phyloP scores from a whole-genome alignment of 1,284 basidiomycete species.

The Malassezia restricta region DNA sequence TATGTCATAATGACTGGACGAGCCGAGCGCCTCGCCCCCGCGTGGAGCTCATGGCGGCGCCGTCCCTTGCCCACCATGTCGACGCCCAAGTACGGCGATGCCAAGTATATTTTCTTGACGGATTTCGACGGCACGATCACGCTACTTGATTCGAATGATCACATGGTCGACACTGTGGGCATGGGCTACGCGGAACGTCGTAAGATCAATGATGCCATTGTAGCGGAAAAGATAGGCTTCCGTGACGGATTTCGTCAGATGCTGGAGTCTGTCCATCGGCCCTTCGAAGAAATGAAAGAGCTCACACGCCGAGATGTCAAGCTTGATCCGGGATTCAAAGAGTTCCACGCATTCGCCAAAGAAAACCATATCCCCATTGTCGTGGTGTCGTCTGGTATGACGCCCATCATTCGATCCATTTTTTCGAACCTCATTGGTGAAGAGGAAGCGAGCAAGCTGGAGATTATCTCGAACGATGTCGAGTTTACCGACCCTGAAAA shows the following conservation, averaged over 20 bases:
- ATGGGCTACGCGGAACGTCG: constrained; percentile 45
- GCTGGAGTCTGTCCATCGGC: constrained; percentile 39
- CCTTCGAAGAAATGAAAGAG: constrained; percentile 41
- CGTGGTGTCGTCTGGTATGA: constrained; percentile 44
- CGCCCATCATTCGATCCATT: constrained; percentile 42
- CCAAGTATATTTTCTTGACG: constrained; percentile 42
- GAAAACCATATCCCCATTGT: constrained; percentile 42
- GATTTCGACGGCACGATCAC: constrained; percentile 44
- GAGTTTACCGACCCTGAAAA: constrained; percentile 42
- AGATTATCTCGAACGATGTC: constrained; percentile 44
- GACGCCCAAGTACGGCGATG: constrained; percentile 32
- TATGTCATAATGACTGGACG: too few species aligned
- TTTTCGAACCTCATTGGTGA: constrained; percentile 44
- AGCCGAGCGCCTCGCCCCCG: background rate
- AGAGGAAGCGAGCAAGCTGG: constrained; percentile 42
- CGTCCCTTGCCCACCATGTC: constrained; percentile 2
- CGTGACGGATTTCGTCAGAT: constrained; percentile 43
- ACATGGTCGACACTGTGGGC: constrained; percentile 45
- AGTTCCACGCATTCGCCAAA: constrained; percentile 43
- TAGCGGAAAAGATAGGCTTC: constrained; percentile 38
- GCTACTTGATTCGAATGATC: constrained; percentile 43
- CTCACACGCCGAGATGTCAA: constrained; percentile 39
- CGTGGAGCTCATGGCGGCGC: background rate
- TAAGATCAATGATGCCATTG: constrained; percentile 45
- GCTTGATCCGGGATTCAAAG: constrained; percentile 46